A percentile compares a stretch with the other conserved stretches of the same genome.
Evolutionary conservation across 1,139 yeast genomes (phyloP).

Genomic region (Saccharomyces hybrid): DNA sequence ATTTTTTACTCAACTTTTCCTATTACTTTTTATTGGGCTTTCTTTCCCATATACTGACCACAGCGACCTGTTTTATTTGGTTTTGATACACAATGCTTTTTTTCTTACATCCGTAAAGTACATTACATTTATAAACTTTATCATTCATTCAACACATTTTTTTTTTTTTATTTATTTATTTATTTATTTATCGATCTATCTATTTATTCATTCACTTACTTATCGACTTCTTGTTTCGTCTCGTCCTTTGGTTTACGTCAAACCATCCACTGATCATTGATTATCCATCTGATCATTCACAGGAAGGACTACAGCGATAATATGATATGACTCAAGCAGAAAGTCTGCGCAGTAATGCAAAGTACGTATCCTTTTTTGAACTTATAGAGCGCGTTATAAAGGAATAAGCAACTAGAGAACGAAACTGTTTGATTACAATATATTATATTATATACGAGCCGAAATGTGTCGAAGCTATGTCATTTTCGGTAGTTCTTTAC

Average conservation of each 20-base stretch:
- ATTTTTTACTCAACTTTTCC: not conserved
- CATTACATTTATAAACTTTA: not conserved
- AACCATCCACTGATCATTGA: not conserved
- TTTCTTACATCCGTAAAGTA: not conserved
- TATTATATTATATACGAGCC: too few species aligned
- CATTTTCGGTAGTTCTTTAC: not conserved
- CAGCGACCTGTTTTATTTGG: not conserved
- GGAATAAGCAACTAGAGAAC: too few species aligned
- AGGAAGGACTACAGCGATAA: too few species aligned
- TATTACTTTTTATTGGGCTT: not conserved
- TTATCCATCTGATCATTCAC: too few species aligned
- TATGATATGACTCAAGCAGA: too few species aligned
- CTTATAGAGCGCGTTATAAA: too few species aligned
- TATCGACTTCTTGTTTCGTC: not conserved
- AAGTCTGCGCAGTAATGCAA: too few species aligned
- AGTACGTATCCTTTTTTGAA: too few species aligned
- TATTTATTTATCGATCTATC: not conserved
- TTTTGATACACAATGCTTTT: not conserved
- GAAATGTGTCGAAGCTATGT: too few species aligned
- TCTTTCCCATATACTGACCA: not conserved
- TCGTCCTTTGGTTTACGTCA: not conserved
- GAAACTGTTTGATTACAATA: too few species aligned
- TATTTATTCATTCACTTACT: not conserved
- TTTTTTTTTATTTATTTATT: not conserved
- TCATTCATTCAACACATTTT: not conserved